These are phyloP conservation scores for Annulohypoxylon nitens DNA, from an alignment of 495 filamentous ascomycete species.

Conservation along the genomic window DNA sequence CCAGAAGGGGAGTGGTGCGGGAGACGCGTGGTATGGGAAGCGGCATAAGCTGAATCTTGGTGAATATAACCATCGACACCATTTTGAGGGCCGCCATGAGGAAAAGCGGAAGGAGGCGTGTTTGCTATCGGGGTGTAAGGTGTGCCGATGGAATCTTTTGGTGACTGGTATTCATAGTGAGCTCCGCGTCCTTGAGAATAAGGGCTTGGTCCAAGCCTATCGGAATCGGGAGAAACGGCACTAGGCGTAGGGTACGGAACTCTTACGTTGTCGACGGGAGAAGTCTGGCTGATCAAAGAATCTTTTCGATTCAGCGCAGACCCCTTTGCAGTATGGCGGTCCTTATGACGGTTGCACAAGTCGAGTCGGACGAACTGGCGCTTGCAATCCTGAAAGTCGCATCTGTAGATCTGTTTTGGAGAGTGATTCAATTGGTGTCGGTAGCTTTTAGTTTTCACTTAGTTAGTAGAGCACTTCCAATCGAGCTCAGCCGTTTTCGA, in stretches of 20 bases:
- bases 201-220: slow-evolving; percentile 57
- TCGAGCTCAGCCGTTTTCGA: not conserved
- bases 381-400: slow-evolving; percentile 91
- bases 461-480: slow-evolving; percentile 30
- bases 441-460: slow-evolving; percentile 61
- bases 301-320: slow-evolving; percentile 96
- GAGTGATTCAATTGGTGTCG: slow-evolving; percentile 96
- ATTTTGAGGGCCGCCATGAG: slow-evolving; percentile 53
- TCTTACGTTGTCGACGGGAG: slow-evolving; percentile 62
- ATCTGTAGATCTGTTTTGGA: slow-evolving; percentile 96
- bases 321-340: slow-evolving; percentile 94
- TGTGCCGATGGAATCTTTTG: slow-evolving; percentile 62
- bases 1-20: slow-evolving; percentile 58
- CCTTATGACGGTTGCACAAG: slow-evolving; percentile 91
- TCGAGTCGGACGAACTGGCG: slow-evolving; percentile 95
- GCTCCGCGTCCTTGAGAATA: slow-evolving; percentile 59
- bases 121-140: slow-evolving; percentile 64
- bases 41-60: slow-evolving; percentile 56
- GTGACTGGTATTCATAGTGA: slow-evolving; percentile 67
- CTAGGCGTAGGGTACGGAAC: slow-evolving; percentile 57
- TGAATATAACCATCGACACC: slow-evolving; percentile 60
- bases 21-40: slow-evolving; percentile 52
- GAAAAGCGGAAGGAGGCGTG: slow-evolving; percentile 60
- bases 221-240: slow-evolving; percentile 66
- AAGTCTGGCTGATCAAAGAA: slow-evolving; percentile 71